Evolutionary conservation across 2,329 filamentous ascomycete species (phyloP).

Genomic region (Zasmidium citrigriseum): DNA sequence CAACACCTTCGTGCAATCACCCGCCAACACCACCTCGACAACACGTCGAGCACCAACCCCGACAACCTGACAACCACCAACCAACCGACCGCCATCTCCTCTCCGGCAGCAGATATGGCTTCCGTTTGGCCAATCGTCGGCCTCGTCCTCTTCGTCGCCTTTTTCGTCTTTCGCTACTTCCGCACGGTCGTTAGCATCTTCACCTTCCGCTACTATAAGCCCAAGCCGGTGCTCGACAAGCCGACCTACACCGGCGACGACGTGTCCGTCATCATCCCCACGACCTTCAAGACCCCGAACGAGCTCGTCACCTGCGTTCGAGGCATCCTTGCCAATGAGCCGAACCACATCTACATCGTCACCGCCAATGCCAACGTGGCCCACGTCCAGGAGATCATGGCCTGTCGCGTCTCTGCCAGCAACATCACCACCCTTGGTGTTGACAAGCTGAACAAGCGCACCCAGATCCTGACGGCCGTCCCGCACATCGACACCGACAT

Average conservation of each 20-base stretch:
- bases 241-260: conserved; percentile 30
- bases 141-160: conserved; percentile 15
- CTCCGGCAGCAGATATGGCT: background rate
- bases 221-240: conserved; percentile 24
- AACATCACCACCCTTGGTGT: conserved; percentile 35
- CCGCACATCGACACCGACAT: conserved; percentile 30
- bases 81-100: background rate
- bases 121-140: background rate
- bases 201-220: conserved; percentile 30
- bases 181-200: conserved; percentile 33
- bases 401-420: conserved; percentile 6
- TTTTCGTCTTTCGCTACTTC: conserved; percentile 28
- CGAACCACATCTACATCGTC: conserved; percentile 31
- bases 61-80: background rate
- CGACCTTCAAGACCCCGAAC: conserved; percentile 33
- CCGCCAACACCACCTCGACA: background rate
- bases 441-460: conserved; percentile 36
- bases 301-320: conserved; percentile 33
- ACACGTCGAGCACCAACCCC: background rate
- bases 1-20: background rate
- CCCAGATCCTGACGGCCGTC: conserved; percentile 36
- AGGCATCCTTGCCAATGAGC: conserved; percentile 26
- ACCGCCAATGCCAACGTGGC: conserved; percentile 27
- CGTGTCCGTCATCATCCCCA: conserved; percentile 37
- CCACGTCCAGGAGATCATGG: conserved; percentile 17